Base-by-base conservation (phyloP, 176 grass and related monocot species). In the Calamus simplicifolius region DNA sequence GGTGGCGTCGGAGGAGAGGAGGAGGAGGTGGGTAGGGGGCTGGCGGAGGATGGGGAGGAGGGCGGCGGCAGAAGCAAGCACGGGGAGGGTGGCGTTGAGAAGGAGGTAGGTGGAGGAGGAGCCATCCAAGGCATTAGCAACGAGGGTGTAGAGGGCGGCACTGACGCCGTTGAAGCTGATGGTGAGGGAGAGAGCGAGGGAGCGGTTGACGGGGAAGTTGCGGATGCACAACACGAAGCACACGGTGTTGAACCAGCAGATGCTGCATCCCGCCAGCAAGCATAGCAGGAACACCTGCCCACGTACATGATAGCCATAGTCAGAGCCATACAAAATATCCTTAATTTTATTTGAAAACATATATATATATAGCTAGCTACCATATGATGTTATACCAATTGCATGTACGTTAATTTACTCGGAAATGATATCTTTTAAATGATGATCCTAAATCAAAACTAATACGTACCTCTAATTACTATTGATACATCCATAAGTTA, bases 161-260 rank as follows among this genome's bases (percentile, higher is more conserved):
- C 83, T 90, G 3, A 97, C 68, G 17, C 92, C 84, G 6, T 97
- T 97, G 78, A 97, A 97, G 75, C 92, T 91, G 74, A 85, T 83
- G 35, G 92, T 82, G 23, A 97, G 87, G 68, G 87, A 87, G 65
- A 97, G 81, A 5, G 87, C 87, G 6, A 97, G 69, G 27, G 92
- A 81, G 51, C 81, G 92, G 31, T 78, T 80, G 38, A 63, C 56
- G 1, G 87, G 80, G 81, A 97, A 97, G 50, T 61, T 91, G 50
- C 78, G 80, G 29, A 88, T 80, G 81, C 87, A 90, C 17, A 97
- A 78, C 5, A 97, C 83, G 17, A 97, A 97, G 75, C 92, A 97
- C 30, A 97, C 80, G 0, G 92, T 97, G 81, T 97, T 96, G 92
- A 97, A 97, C 92, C 92, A 97, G 57, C 78, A 85, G 58, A 97